Evolutionary conservation across 257 asterid genomes (phyloP).

Genomic region (Nicotiana knightiana): DNA sequence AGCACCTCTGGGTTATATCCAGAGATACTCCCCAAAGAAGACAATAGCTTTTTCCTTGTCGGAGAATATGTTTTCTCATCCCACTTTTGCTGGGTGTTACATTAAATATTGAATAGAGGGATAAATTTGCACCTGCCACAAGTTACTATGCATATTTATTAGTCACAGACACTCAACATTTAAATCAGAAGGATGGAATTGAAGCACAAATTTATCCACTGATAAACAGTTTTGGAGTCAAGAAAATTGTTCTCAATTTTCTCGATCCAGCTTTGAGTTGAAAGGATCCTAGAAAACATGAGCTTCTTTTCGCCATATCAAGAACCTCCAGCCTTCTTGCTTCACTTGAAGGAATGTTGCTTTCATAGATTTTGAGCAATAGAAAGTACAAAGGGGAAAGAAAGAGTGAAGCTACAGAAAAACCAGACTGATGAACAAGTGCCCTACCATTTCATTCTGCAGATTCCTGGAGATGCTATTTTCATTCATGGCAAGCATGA

Average conservation of each 20-base stretch:
- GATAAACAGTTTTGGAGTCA: neutral
- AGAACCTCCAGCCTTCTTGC: neutral
- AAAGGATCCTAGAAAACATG: neutral
- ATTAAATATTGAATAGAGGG: constrained; percentile 26
- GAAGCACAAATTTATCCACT: neutral
- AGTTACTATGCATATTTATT: neutral
- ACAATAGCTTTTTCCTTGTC: constrained; percentile 81
- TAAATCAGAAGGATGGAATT: neutral
- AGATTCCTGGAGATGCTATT: constrained; percentile 77
- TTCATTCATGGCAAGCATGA: constrained; percentile 89
- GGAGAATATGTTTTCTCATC: constrained; percentile 78
- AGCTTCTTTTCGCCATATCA: neutral
- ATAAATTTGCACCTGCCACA: constrained; percentile 84
- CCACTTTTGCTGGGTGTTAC: constrained; percentile 64
- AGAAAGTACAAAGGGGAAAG: neutral
- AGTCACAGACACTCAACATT: constrained; percentile 2
- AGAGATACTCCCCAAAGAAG: constrained; percentile 81
- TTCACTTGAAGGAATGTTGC: neutral
- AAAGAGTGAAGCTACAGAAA: constrained; percentile 14
- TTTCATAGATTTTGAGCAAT: neutral
- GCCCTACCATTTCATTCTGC: constrained; percentile 94
- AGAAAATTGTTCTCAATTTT: neutral
- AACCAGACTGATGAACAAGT: constrained; percentile 9
- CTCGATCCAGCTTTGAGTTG: neutral
- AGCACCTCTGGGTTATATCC: constrained; percentile 78